A percentile compares a stretch with the other conserved stretches of the same genome.
Conservation (phyloP, 139 green algal genomes). For the Chlorella vulgaris region DNA sequence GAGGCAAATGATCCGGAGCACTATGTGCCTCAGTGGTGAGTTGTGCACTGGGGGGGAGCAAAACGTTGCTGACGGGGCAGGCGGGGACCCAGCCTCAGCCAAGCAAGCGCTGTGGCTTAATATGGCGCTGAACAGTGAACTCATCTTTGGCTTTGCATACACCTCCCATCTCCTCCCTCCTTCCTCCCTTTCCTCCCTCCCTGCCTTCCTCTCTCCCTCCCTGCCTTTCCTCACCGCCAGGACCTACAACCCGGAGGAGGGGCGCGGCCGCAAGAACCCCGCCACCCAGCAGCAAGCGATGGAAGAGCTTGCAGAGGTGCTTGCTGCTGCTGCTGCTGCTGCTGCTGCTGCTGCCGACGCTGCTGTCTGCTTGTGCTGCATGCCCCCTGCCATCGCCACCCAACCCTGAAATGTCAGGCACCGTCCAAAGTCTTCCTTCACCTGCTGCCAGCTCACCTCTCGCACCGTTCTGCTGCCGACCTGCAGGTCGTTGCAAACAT, state of each 20-base stretch:
- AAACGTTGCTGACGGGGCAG: no score
- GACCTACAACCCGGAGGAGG: slow-evolving; percentile 88
- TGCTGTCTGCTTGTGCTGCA: background rate
- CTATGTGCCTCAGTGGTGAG: slow-evolving; percentile 82
- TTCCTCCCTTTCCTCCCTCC: no score
- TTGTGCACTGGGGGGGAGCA: background rate
- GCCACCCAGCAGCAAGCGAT: slow-evolving; percentile 84
- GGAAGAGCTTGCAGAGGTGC: slow-evolving; percentile 44
- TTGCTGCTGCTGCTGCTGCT: no score
- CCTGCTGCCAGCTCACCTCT: background rate
- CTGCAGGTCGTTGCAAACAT: slow-evolving; percentile 49
- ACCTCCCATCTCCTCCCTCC: no score
- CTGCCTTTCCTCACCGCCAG: slow-evolving; percentile 37
- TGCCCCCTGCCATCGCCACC: background rate
- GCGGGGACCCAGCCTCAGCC: no score
- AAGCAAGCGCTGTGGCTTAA: no score
- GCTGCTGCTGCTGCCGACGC: background rate
- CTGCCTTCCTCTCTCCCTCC: no score
- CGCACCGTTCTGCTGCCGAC: no score
- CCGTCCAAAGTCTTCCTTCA: no score
- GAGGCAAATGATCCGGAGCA: slow-evolving; percentile 84
- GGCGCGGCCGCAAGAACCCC: slow-evolving; percentile 71
- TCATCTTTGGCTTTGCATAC: no score
- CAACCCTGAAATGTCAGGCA: no score
- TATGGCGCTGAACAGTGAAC: no score